Percentiles rank a stretch among this genome's conserved stretches.
Conservation (phyloP, 345 rosid species). For the Isatis tinctoria region DNA sequence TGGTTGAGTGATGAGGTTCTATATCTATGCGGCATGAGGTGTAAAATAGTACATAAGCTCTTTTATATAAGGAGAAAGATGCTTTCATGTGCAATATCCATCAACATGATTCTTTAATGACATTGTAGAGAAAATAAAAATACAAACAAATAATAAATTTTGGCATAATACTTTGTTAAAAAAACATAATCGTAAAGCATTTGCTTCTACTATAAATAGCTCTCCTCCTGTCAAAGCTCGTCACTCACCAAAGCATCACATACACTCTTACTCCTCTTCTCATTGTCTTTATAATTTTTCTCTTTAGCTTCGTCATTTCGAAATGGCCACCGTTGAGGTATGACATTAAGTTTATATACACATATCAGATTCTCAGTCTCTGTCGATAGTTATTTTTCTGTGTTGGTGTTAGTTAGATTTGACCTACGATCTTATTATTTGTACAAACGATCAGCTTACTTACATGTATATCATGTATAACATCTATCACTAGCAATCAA, state of each 20-base stretch:
- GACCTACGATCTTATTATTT: background rate
- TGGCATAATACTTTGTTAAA: background rate
- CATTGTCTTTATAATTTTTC: background rate
- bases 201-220: conserved; percentile 25
- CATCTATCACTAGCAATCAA: background rate
- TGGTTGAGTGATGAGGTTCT: conserved; percentile 22
- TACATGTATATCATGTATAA: background rate
- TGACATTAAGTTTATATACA: background rate
- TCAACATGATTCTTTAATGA: conserved; percentile 11
- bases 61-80: background rate
- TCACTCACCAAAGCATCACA: conserved; percentile 28
- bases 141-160: background rate
- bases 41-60: conserved; percentile 18
- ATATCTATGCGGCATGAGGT: conserved; percentile 26
- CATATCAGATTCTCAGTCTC: background rate
- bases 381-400: background rate
- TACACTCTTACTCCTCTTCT: conserved; percentile 1
- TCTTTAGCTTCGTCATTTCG: background rate
- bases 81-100: conserved; percentile 31
- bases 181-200: background rate
- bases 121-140: background rate
- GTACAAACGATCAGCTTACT: background rate
- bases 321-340: conserved; percentile 36
- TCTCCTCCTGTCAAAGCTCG: background rate
- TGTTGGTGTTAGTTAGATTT: background rate